Evolutionary conservation across 2,329 filamentous ascomycete species (phyloP).

Genomic region (Cordyceps pruinosa): DNA sequence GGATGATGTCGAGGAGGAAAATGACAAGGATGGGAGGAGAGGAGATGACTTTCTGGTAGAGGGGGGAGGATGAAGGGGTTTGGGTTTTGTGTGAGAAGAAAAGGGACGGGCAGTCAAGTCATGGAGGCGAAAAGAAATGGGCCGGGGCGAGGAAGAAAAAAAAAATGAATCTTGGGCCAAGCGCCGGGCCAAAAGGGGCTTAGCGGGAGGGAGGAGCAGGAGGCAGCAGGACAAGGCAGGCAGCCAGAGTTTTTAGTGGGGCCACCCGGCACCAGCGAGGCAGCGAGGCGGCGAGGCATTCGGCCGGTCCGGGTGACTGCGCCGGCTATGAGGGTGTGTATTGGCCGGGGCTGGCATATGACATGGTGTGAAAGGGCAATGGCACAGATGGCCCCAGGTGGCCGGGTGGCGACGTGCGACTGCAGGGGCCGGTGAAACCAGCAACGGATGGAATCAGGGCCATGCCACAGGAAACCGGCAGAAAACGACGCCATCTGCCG

Average conservation of each 20-base stretch:
- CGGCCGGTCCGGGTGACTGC: background rate
- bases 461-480: too few species aligned
- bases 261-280: too few species aligned
- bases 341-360: background rate
- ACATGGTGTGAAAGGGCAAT: background rate
- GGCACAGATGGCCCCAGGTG: too few species aligned
- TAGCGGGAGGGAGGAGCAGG: slow-evolving; percentile 4
- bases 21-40: slow-evolving; percentile 24
- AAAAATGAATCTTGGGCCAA: slow-evolving; percentile 12
- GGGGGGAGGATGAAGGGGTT: slow-evolving; percentile 18
- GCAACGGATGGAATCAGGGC: too few species aligned
- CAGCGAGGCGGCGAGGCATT: background rate
- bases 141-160: slow-evolving; percentile 10
- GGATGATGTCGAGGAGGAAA: slow-evolving; percentile 22
- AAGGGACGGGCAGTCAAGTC: slow-evolving; percentile 12
- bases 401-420: too few species aligned
- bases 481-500: too few species aligned
- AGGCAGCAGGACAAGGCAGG: background rate
- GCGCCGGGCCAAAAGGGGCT: slow-evolving; percentile 12
- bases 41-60: background rate
- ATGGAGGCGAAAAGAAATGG: slow-evolving; percentile 24
- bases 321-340: background rate
- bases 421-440: too few species aligned
- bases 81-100: slow-evolving; percentile 23
- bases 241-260: background rate